These are phyloP conservation scores for Lathyrus aphaca DNA, from an alignment of 306 rosid species.

Conservation along the genomic window DNA sequence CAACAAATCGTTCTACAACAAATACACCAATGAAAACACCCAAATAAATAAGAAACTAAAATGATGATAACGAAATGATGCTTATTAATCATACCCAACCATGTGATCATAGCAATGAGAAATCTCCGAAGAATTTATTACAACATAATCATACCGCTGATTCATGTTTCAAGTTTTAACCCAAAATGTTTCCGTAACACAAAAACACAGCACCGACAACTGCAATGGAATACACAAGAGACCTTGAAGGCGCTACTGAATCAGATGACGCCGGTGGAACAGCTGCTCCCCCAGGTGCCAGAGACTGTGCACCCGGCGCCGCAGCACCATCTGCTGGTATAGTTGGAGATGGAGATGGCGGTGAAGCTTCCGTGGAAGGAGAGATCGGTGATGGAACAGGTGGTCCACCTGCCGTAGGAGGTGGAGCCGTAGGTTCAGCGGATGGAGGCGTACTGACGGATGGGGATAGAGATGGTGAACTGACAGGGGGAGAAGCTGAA, in stretches of 20 bases:
- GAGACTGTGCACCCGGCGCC: neutral
- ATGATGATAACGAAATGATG: neutral
- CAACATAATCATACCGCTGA: conserved; percentile 9
- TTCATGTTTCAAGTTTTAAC: conserved; percentile 7
- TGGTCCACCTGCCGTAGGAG: neutral
- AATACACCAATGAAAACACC: neutral
- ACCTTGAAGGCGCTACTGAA: conserved; percentile 37
- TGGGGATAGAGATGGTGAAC: neutral
- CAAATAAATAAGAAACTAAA: neutral
- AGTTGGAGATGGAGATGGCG: conserved; percentile 10
- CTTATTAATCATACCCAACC: neutral
- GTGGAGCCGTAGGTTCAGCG: neutral
- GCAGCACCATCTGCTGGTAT: neutral
- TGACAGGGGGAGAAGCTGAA: neutral
- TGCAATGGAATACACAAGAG: conserved; percentile 37
- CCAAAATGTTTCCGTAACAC: conserved; percentile 14
- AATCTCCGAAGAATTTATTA: neutral
- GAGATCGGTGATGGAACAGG: neutral
- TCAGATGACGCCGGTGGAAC: conserved; percentile 6
- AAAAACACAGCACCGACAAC: conserved; percentile 39
- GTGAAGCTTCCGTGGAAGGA: neutral
- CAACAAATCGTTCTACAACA: neutral
- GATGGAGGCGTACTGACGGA: neutral
- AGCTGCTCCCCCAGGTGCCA: conserved; percentile 10
- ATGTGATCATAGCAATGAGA: neutral